Base-by-base conservation (phyloP, 441 rosid genomes). In the Adansonia madagascariensis region DNA sequence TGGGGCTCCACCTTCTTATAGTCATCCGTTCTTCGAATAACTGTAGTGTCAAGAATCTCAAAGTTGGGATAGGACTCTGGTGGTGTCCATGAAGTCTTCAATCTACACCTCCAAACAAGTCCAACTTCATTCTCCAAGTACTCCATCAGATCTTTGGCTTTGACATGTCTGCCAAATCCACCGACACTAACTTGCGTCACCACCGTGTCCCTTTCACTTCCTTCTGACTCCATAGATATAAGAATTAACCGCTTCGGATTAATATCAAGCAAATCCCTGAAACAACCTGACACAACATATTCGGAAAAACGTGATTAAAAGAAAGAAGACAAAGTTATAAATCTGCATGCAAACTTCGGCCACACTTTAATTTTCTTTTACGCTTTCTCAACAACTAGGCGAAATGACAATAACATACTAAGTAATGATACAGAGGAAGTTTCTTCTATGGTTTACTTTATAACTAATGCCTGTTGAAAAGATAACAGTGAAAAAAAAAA, bases 21-120 rank as follows among this genome's bases (percentile, higher is more conserved):
- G 20, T 67, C 83, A 72, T 86, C 83, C 10, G 65, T 56, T 71
- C 39, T 77, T 64, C 4, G 78, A 47, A 86, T 82, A 53, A 10
- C 39, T 43, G 81, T 63, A 59, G 78, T 74, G 64, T 78, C 74
- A 0, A 62, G 8, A 74, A 86, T 81, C 73, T 80, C 83, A 79
- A 88, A 92, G 52, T 89, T 78, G 12, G 95, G 98, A 82, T 85
- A 88, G 43, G 97, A 88, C 18, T 92, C 91, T 2, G 83, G 92
- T 41, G 97, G 98, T 14, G 95, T 92, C 88, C 94, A 91, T 71
- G 97, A 94, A 53, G 88, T 89, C 88, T 92, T 92, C 83, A 91
- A 73, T 72, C 98, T 82, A 79, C 95, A 94, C 49, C 92, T 84
- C 90, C 92, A 92, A 75, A 91, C 82, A 52, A 79, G 77, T 60